phyloP scores from a whole-genome alignment of 768 basidiomycete genomes.

The Trametes cubensis region DNA sequence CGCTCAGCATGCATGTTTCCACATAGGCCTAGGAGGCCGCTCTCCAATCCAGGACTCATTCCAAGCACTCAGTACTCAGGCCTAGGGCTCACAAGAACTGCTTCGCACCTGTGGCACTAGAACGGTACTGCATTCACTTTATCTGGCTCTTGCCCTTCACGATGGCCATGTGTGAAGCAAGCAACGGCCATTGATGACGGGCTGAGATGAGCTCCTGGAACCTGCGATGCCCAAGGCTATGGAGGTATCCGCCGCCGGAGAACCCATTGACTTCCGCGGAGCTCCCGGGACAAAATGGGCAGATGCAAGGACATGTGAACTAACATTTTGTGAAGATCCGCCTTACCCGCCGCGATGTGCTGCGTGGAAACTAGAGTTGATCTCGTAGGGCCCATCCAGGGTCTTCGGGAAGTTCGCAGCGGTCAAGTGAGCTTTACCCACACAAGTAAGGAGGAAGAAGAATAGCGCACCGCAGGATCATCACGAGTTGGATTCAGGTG shows the following conservation, averaged over 20 bases:
- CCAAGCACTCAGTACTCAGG: too few species aligned
- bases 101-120: too few species aligned
- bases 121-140: too few species aligned
- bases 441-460: background rate
- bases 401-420: background rate
- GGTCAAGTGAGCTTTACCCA: background rate
- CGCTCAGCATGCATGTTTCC: too few species aligned
- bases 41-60: too few species aligned
- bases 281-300: background rate
- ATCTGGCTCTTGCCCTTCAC: too few species aligned
- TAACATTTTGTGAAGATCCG: background rate
- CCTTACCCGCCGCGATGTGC: background rate
- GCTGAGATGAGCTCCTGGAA: too few species aligned
- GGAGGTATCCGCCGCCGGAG: background rate
- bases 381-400: constrained; percentile 1
- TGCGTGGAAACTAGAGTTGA: background rate
- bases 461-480: background rate
- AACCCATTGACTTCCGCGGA: background rate
- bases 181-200: too few species aligned
- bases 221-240: background rate
- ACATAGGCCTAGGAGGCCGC: too few species aligned
- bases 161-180: too few species aligned
- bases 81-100: too few species aligned
- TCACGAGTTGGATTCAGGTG: constrained; percentile 16
- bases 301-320: background rate